A percentile compares a stretch with the other conserved stretches of the same genome.
These are phyloP conservation scores for Suillus discolor DNA, from an alignment of 768 basidiomycete genomes.

Conservation along the genomic window DNA sequence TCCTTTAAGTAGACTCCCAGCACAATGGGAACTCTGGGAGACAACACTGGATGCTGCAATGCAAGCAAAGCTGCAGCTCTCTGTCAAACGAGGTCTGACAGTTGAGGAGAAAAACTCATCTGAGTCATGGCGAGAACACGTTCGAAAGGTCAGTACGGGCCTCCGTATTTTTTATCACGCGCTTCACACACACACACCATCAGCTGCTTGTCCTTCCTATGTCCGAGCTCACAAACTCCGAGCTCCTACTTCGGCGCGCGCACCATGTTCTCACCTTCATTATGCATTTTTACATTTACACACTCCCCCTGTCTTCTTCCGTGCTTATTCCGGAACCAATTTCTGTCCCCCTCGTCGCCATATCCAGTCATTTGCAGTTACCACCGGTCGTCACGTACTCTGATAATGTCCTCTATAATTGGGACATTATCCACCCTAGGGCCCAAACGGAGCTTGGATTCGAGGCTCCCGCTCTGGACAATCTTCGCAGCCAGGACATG, in stretches of 20 bases:
- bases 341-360: constrained; percentile 72
- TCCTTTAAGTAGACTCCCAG: constrained; percentile 64
- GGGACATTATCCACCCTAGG: constrained; percentile 43
- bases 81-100: constrained; percentile 42
- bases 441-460: constrained; percentile 24
- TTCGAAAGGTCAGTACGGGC: constrained; percentile 46
- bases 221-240: constrained; percentile 47
- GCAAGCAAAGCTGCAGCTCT: constrained; percentile 54
- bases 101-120: constrained; percentile 42
- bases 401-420: constrained; percentile 91
- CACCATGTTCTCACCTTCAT: constrained; percentile 75
- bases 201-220: constrained; percentile 60
- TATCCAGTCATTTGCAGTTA: constrained; percentile 70
- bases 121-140: constrained; percentile 52
- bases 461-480: constrained; percentile 44
- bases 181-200: constrained; percentile 8
- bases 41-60: constrained; percentile 52
- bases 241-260: constrained; percentile 64
- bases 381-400: constrained; percentile 91
- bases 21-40: constrained; percentile 77
- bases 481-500: constrained; percentile 63
- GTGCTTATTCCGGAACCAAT: constrained; percentile 71
- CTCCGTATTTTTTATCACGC: not conserved
- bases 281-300: constrained; percentile 79
- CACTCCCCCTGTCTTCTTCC: constrained; percentile 48